phyloP scores from a whole-genome alignment of 306 rosid genomes.

The Lagenaria siceraria region DNA sequence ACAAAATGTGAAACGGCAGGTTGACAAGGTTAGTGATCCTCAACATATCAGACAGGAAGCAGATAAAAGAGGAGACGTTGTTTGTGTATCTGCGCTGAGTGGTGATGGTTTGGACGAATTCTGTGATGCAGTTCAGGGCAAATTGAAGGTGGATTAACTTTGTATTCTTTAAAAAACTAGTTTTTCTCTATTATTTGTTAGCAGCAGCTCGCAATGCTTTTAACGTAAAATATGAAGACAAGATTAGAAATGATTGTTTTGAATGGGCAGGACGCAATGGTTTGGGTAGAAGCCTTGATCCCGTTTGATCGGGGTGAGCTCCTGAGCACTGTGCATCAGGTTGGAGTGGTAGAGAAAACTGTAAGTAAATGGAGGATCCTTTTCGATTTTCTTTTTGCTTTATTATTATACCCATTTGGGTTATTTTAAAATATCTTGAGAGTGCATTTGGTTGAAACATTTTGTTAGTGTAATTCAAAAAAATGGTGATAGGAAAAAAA shows the following conservation, averaged over 20 bases:
- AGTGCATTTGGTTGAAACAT: not conserved
- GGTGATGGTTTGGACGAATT: constrained; percentile 67
- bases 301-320: constrained; percentile 92
- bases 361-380: constrained; percentile 35
- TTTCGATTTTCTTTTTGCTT: not conserved
- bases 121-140: constrained; percentile 68
- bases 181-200: not conserved
- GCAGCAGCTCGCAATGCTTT: not conserved
- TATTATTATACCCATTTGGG: not conserved
- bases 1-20: constrained; percentile 25
- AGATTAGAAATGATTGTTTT: not conserved
- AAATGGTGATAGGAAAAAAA: not conserved
- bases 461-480: not conserved
- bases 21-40: constrained; percentile 66
- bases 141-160: constrained; percentile 46
- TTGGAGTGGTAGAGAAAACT: constrained; percentile 91
- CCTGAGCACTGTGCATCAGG: constrained; percentile 77
- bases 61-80: constrained; percentile 57
- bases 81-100: constrained; percentile 72
- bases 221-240: not conserved
- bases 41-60: constrained; percentile 53
- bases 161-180: not conserved
- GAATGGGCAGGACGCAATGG: constrained; percentile 66
- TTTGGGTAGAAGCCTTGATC: constrained; percentile 93
- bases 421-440: not conserved